Conservation (phyloP, 2,329 filamentous ascomycete species). For the Didymella pinodella region DNA sequence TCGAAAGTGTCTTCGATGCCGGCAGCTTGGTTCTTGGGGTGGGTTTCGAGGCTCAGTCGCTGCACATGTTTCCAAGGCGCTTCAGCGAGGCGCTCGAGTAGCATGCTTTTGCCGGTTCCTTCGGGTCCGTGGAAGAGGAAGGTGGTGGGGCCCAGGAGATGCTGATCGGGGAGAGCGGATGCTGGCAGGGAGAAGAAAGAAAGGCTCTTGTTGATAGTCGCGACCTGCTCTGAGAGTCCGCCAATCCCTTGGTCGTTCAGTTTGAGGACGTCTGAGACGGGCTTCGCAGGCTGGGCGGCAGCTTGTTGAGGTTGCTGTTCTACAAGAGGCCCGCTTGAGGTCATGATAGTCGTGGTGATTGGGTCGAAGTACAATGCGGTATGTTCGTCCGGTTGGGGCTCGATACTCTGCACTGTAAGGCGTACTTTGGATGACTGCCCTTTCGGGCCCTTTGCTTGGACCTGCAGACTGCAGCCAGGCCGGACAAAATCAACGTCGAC, state of each 20-base stretch:
- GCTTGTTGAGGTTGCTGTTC: slow-evolving; percentile 9
- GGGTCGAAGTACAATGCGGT: slow-evolving; percentile 44
- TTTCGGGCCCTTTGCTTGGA: slow-evolving; percentile 55
- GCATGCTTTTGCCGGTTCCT: slow-evolving; percentile 83
- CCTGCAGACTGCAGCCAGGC: slow-evolving; percentile 74
- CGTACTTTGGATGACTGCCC: slow-evolving; percentile 60
- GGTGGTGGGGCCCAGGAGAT: slow-evolving; percentile 56
- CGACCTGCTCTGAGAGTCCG: slow-evolving; percentile 71
- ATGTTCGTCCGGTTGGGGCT: slow-evolving; percentile 41
- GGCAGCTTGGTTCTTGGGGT: slow-evolving; percentile 56
- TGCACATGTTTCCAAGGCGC: slow-evolving; percentile 76
- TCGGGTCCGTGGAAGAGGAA: slow-evolving; percentile 81
- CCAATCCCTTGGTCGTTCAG: slow-evolving; percentile 64
- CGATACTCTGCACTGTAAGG: slow-evolving; percentile 68
- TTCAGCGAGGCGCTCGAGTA: slow-evolving; percentile 71
- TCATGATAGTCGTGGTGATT: slow-evolving; percentile 33
- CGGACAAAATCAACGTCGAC: slow-evolving; percentile 73
- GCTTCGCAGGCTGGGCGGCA: slow-evolving; percentile 9
- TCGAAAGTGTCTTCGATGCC: slow-evolving; percentile 73
- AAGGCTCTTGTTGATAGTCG: slow-evolving; percentile 72
- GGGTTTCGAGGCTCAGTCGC: slow-evolving; percentile 61
- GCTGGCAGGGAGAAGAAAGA: slow-evolving; percentile 36
- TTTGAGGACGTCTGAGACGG: slow-evolving; percentile 28
- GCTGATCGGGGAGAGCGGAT: slow-evolving; percentile 27
- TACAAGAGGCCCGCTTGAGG: slow-evolving; percentile 23